phyloP scores from a whole-genome alignment of 805 yeast genomes.

The Metschnikowia lochheadii region DNA sequence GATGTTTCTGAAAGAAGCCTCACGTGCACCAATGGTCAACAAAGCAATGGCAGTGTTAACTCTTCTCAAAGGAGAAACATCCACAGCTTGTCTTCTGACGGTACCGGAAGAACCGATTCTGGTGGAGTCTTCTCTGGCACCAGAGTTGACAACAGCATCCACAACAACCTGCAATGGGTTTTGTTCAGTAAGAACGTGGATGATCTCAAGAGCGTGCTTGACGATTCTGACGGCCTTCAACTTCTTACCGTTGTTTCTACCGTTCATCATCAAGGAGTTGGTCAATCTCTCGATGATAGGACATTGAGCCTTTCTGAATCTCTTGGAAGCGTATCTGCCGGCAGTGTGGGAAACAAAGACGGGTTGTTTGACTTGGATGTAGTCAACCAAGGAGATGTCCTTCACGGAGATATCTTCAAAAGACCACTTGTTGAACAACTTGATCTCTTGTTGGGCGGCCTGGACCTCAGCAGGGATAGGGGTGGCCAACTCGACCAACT shows the following conservation, averaged over 20 bases:
- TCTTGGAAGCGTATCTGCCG: conserved; percentile 98
- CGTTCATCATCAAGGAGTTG: conserved; percentile 99
- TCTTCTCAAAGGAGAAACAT: conserved; percentile 99
- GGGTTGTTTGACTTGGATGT: conserved; percentile 97
- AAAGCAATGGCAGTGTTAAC: conserved; percentile 98
- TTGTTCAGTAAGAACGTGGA: conserved; percentile 94
- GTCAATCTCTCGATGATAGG: conserved; percentile 99
- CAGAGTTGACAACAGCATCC: conserved; percentile 99
- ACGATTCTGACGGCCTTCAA: conserved; percentile 99
- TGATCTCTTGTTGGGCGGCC: conserved; percentile 93
- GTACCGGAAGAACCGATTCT: conserved; percentile 99
- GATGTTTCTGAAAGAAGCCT: conserved; percentile 99
- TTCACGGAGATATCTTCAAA: conserved; percentile 96
- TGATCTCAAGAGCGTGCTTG: conserved; percentile 98
- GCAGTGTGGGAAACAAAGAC: conserved; percentile 98
- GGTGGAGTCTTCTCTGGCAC: conserved; percentile 99
- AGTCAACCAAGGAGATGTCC: conserved; percentile 97
- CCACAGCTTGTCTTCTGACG: conserved; percentile 99
- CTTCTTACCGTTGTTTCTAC: conserved; percentile 99
- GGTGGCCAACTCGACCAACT: conserved; percentile 85
- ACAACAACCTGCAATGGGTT: conserved; percentile 99
- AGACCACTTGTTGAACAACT: conserved; percentile 99
- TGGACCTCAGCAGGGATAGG: conserved; percentile 95
- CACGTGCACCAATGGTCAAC: conserved; percentile 99
- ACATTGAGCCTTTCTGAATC: conserved; percentile 99